Base-by-base conservation (phyloP, 176 grass and related monocot genomes). In the Luzula sylvatica region DNA sequence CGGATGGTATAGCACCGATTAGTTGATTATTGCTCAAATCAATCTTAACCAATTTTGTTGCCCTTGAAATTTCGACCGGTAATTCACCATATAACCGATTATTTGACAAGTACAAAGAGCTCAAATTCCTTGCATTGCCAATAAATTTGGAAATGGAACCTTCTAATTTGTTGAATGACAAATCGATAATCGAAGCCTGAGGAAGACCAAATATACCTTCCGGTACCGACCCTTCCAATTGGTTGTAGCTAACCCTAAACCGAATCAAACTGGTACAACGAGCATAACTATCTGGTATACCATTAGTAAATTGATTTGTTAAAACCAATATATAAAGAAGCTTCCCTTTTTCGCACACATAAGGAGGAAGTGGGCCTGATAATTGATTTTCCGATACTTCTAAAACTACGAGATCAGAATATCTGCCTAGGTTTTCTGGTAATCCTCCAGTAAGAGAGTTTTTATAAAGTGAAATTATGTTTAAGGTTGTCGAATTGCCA, bases 301-400 rank as follows among this genome's bases (percentile, higher is more conserved):
- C 14, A 3, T 81, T 81, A 13, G 85, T 73, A 19, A 98, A 68
- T 16, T 76, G 78, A 67, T 98, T 98, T 73, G 68, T 83, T 15
- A 98, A 61, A 23, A 80, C 85, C 4, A 98, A 76, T 48, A 90
- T 76, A 78, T 98, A 98, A 41, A 86, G 78, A 23, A 98, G 68
- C 15, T 75, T 15, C 0, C 60, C 67, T 1, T 23, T 58, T 35
- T 61, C 60, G n/a, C 92, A 98, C 8, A 67, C 81, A 39, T 77
- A 16, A 44, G 46, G 58, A 16, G 92, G 92, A 5, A 98, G 75
- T 2, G 58, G 54, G 3, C 92, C 85, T 0, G 81, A 82, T 1
- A 98, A 66, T 56, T 50, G 81, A 54, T 98, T 98, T 62, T 98
- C 92, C 13, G 92, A 90, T 12, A 90, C 85, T 56, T 98, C 92